Percentiles rank a stretch among this genome's conserved stretches.
Evolutionary conservation across 139 green algal species (phyloP).

Genomic region (Auxenochlorella pyrenoidosa): DNA sequence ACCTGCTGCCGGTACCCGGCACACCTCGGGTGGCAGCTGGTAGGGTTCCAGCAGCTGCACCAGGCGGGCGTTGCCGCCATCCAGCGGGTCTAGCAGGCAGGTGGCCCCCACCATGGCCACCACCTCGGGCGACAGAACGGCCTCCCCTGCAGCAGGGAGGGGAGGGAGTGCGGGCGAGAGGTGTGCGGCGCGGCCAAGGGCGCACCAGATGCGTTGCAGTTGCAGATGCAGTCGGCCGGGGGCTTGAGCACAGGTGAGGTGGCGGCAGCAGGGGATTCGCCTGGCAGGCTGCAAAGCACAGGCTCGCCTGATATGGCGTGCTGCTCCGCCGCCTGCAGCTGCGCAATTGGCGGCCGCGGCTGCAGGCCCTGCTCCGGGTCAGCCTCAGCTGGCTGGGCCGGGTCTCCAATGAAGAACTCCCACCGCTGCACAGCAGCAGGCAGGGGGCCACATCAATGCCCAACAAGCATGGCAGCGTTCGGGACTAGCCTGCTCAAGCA

Average conservation of each 20-base stretch:
- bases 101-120: not conserved
- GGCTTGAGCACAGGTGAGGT: not conserved
- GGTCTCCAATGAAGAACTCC: conserved; percentile 84
- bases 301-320: conserved; percentile 9
- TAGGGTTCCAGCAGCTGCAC: conserved; percentile 12
- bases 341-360: conserved; percentile 43
- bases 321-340: conserved; percentile 40
- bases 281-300: not conserved
- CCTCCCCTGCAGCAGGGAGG: conserved; percentile 44
- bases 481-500: too few species aligned
- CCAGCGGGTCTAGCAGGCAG: conserved; percentile 30
- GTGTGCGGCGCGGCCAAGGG: not conserved
- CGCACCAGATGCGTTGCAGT: too few species aligned
- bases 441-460: not conserved
- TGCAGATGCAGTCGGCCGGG: too few species aligned
- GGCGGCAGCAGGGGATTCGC: too few species aligned
- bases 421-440: conserved; percentile 51
- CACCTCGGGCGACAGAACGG: conserved; percentile 65
- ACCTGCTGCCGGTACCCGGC: too few species aligned
- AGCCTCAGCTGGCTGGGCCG: not conserved
- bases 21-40: conserved; percentile 9
- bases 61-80: not conserved
- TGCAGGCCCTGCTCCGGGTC: not conserved
- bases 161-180: not conserved
- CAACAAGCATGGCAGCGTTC: not conserved